phyloP scores from a whole-genome alignment of 352 stramenopile species.

The Globisporangium barbulae region DNA sequence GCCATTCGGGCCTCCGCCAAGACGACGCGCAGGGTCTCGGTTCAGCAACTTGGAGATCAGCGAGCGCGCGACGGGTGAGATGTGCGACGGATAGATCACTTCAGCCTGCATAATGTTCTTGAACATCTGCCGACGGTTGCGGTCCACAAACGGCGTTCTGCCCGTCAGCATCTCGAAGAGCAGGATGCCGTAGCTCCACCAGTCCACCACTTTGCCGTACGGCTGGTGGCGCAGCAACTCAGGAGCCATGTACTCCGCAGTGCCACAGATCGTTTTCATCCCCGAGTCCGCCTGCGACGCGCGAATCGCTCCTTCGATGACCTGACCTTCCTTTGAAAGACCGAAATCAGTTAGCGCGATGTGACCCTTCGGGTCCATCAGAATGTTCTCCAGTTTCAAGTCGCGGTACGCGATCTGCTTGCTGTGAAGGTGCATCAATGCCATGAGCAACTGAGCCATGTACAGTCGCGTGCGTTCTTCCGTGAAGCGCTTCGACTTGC shows the following conservation, averaged over 20 bases:
- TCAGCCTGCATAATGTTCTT: constrained; percentile 91
- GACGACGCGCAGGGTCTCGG: constrained; percentile 89
- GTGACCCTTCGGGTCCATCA: constrained; percentile 87
- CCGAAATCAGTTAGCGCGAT: constrained; percentile 88
- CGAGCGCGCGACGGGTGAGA: constrained; percentile 65
- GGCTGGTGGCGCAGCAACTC: constrained; percentile 81
- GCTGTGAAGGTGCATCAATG: constrained; percentile 86
- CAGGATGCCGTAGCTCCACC: constrained; percentile 89
- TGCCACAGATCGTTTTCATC: constrained; percentile 90
- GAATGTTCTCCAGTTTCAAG: constrained; percentile 89
- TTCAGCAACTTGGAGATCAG: constrained; percentile 91
- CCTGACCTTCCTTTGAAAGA: constrained; percentile 82
- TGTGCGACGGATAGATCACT: constrained; percentile 87
- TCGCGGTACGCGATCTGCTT: constrained; percentile 89
- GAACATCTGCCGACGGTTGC: constrained; percentile 87
- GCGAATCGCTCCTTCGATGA: constrained; percentile 79
- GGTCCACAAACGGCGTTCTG: constrained; percentile 84
- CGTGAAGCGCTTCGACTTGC: constrained; percentile 84
- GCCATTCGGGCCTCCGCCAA: constrained; percentile 89
- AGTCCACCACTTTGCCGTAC: constrained; percentile 89
- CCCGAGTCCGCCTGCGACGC: constrained; percentile 71
- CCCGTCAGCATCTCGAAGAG: constrained; percentile 89
- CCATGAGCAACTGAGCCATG: constrained; percentile 85
- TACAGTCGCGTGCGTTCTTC: constrained; percentile 85
- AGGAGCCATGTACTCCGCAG: constrained; percentile 87